Evolutionary conservation across 805 yeast species (phyloP), one percentile per base, ranked within the genome.

Genomic region (Candida chilensis): DNA sequence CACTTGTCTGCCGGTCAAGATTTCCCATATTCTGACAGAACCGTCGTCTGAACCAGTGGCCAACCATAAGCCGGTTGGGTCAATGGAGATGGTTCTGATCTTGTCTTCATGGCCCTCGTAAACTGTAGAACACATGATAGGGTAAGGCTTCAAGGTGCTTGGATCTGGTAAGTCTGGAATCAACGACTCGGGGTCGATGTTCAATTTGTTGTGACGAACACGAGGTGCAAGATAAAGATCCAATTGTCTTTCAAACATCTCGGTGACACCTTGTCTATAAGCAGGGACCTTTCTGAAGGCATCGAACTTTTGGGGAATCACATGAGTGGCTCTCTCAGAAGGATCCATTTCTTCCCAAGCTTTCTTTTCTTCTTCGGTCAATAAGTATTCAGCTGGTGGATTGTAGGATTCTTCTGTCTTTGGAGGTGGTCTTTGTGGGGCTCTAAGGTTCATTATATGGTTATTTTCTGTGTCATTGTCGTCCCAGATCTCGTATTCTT

Each of bases 11-110:
- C 98, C 98, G 4, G 96, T 85, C 36, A 87, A 60, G 13, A 87
- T 78, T 60, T 92, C 98, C 97, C 98, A 92, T n/a, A 92, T 70
- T 43, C 96, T 72, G 5, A 92, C 88, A 12, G 88, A 72, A 32
- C 97, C 97, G 52, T 92, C 98, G 52, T 92, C 97, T 12, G 95
- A 83, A 35, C 96, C 98, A 3, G 98, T 92, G 14, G 98, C 98
- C 33, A 92, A 64, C 92, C 95, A 92, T 44, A 81, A 66, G 4
- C 98, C 98, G 19, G 77, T 66, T 30, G 95, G 94, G 50, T 90
- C 95, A 28, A 90, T 71, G 6, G 88, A 74, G 17, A 92, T 48
- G 2, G 90, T 67, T 53, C 98, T 78, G 29, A 92, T 78, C 45
- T 78, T 78, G 27, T 80, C 95, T 26, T 60, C 59, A 52, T 90